These are phyloP conservation scores for Phytophthora sp. DNA, from an alignment of 352 stramenopile species.

Conservation along the genomic window DNA sequence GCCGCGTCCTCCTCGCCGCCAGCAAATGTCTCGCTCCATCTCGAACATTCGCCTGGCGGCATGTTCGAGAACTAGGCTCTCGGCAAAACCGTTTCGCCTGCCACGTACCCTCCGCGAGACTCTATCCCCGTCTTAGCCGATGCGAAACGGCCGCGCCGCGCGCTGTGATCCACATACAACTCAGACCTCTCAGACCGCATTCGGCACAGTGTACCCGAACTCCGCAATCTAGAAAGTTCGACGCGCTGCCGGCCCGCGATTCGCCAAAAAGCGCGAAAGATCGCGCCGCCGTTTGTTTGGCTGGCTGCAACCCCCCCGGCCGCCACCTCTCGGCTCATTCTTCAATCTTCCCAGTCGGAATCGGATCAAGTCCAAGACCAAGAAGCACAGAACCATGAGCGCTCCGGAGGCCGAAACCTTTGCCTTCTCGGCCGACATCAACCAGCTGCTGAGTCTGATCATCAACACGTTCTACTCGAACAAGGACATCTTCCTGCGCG, in stretches of 20 bases:
- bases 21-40: not conserved
- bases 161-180: not conserved
- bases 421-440: constrained; percentile 99
- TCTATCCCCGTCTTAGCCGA: no score
- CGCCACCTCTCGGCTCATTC: constrained; percentile 38
- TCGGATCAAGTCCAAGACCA: constrained; percentile 19
- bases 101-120: constrained; percentile 11
- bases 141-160: not conserved
- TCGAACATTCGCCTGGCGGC: constrained; percentile 10
- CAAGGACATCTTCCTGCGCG: constrained; percentile 99
- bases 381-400: constrained; percentile 64
- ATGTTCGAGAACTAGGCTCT: constrained; percentile 29
- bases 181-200: constrained; percentile 22
- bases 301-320: constrained; percentile 15
- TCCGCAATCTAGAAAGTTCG: constrained; percentile 79
- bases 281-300: constrained; percentile 28
- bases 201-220: constrained; percentile 1
- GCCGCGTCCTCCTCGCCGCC: no score
- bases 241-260: no score
- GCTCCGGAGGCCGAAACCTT: constrained; percentile 96
- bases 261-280: constrained; percentile 34
- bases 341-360: constrained; percentile 67
- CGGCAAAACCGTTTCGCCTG: no score
- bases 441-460: constrained; percentile 99
- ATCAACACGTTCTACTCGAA: constrained; percentile 99